Conservation (phyloP, 2,329 filamentous ascomycete genomes). For the Fusarium mundagurra region DNA sequence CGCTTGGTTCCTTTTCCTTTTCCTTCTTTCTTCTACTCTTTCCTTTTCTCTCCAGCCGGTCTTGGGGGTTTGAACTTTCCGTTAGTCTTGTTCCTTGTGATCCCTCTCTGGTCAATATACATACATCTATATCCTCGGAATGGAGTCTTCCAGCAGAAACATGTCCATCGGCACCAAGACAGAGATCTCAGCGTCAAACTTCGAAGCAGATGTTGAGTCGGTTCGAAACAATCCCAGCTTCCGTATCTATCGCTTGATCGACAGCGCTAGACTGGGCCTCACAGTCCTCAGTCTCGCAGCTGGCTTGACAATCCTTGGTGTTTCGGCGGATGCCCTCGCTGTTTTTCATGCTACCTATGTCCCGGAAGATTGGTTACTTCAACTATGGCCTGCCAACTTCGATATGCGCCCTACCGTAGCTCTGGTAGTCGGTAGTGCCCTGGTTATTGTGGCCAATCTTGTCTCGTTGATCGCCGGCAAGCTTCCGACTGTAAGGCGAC, state of each 20-base stretch:
- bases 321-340: conserved; percentile 63
- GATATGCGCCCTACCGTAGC: conserved; percentile 66
- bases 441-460: conserved; percentile 60
- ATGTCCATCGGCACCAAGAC: conserved; percentile 50
- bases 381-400: conserved; percentile 68
- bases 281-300: conserved; percentile 61
- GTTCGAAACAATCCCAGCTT: conserved; percentile 50
- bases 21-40: conserved; percentile 1
- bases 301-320: conserved; percentile 62
- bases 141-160: conserved; percentile 26
- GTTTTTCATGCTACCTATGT: conserved; percentile 66
- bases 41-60: conserved; percentile 19
- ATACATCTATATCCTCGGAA: conserved; percentile 4
- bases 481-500: conserved; percentile 59
- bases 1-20: not conserved
- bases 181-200: conserved; percentile 56
- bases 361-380: conserved; percentile 57
- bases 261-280: conserved; percentile 58
- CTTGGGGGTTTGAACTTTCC: conserved; percentile 14
- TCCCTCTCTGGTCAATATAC: not conserved
- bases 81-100: not conserved
- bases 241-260: conserved; percentile 52
- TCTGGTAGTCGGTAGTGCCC: conserved; percentile 60
- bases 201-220: conserved; percentile 57
- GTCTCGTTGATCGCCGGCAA: conserved; percentile 61